These are phyloP conservation scores for Fusarium lyarnte DNA, from an alignment of 2,329 filamentous ascomycete genomes.

Conservation along the genomic window DNA sequence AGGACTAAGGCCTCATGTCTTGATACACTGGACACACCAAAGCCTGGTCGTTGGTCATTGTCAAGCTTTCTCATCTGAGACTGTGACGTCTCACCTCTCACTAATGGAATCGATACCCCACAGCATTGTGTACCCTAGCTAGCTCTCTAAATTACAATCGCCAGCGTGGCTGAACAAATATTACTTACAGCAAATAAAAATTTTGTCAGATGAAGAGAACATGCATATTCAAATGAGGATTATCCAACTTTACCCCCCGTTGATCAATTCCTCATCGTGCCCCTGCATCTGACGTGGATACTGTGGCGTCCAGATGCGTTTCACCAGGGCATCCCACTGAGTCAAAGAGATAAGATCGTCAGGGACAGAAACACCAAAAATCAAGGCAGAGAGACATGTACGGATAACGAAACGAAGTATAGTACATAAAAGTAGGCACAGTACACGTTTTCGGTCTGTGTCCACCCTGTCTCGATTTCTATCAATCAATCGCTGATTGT, in stretches of 20 bases:
- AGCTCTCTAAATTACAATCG: slow-evolving; percentile 25
- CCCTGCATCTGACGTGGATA: slow-evolving; percentile 42
- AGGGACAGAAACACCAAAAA: slow-evolving; percentile 36
- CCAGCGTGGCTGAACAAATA: slow-evolving; percentile 10
- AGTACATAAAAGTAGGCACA: neutral
- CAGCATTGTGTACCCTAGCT: slow-evolving; percentile 3
- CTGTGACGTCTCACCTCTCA: neutral
- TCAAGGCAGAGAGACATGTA: slow-evolving; percentile 12
- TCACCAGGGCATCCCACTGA: slow-evolving; percentile 24
- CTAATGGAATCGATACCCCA: slow-evolving; percentile 12
- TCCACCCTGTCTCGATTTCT: slow-evolving; percentile 5
- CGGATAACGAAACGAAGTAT: neutral
- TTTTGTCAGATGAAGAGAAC: neutral
- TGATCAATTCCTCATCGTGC: slow-evolving; percentile 20
- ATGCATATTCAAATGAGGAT: slow-evolving; percentile 16
- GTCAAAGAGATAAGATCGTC: slow-evolving; percentile 35
- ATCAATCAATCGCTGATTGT: neutral
- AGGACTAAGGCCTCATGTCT: neutral
- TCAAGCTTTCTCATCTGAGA: slow-evolving; percentile 21
- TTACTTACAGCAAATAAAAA: slow-evolving; percentile 19
- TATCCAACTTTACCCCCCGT: neutral
- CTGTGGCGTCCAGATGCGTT: slow-evolving; percentile 40
- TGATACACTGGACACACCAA: neutral
- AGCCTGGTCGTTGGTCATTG: slow-evolving; percentile 1
- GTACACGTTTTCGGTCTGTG: slow-evolving; percentile 6